A percentile compares a stretch with the other conserved stretches of the same genome.
Conservation (phyloP, 1,284 basidiomycete genomes). For the Pascua sp. region DNA sequence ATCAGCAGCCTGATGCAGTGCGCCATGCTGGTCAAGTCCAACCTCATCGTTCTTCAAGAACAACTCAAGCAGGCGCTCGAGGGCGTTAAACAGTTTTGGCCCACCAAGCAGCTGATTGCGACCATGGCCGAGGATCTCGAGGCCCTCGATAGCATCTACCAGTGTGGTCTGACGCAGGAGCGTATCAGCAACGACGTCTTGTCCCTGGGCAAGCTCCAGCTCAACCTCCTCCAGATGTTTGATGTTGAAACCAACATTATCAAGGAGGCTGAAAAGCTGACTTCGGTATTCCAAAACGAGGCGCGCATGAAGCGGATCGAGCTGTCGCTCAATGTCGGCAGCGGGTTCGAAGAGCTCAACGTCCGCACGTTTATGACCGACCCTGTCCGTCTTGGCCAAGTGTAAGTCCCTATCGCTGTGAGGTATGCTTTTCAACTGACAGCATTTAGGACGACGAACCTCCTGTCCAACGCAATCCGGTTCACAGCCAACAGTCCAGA, state of each 20-base stretch:
- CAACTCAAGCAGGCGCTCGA: slow-evolving; percentile 22
- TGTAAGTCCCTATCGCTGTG: slow-evolving; percentile 3
- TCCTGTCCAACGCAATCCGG: slow-evolving; percentile 27
- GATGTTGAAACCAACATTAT: slow-evolving; percentile 32
- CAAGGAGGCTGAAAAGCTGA: slow-evolving; percentile 29
- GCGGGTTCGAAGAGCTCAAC: slow-evolving; percentile 6
- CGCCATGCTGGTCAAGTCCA: slow-evolving; percentile 44
- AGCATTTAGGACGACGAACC: slow-evolving; percentile 21
- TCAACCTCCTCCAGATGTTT: slow-evolving; percentile 23
- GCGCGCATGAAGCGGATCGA: slow-evolving; percentile 38
- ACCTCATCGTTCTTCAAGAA: slow-evolving; percentile 36
- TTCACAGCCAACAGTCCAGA: slow-evolving; percentile 18
- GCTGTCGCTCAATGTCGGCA: slow-evolving; percentile 7
- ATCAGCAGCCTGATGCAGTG: slow-evolving; percentile 29
- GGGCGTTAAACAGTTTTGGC: slow-evolving; percentile 1
- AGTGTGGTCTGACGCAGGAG: slow-evolving; percentile 42
- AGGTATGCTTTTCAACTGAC: not conserved
- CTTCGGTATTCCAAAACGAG: slow-evolving; percentile 41
- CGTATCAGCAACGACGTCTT: slow-evolving; percentile 48
- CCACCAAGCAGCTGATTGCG: slow-evolving; percentile 15
- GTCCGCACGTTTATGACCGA: slow-evolving; percentile 23
- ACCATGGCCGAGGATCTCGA: slow-evolving; percentile 19
- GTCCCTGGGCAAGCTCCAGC: slow-evolving; percentile 45
- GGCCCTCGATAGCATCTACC: slow-evolving; percentile 23
- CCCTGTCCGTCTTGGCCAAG: slow-evolving; percentile 28